phyloP scores from a whole-genome alignment of 2,329 filamentous ascomycete species.

The Colletotrichum sp. region DNA sequence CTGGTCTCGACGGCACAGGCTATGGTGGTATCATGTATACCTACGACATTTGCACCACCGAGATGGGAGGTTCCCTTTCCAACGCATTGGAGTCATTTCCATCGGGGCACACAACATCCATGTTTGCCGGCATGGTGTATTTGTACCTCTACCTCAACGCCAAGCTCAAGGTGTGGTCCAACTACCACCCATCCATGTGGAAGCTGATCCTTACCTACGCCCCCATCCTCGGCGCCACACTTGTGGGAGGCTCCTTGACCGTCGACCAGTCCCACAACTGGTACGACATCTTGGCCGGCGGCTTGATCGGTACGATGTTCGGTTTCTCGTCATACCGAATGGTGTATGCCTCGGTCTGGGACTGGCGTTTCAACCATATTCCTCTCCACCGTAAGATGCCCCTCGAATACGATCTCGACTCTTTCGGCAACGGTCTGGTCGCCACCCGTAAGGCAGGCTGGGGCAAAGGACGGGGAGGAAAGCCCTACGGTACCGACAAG shows the following conservation, averaged over 20 bases:
- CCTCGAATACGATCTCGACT: slow-evolving; percentile 52
- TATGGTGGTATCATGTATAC: slow-evolving; percentile 71
- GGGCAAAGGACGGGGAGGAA: slow-evolving; percentile 41
- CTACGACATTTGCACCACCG: slow-evolving; percentile 71
- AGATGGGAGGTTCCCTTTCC: slow-evolving; percentile 67
- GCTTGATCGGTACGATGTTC: slow-evolving; percentile 67
- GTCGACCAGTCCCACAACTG: slow-evolving; percentile 79
- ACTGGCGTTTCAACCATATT: slow-evolving; percentile 70
- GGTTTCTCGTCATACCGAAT: slow-evolving; percentile 71
- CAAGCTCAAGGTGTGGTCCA: slow-evolving; percentile 76
- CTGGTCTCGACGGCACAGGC: slow-evolving; percentile 54
- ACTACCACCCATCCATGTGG: slow-evolving; percentile 79
- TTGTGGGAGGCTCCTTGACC: slow-evolving; percentile 73
- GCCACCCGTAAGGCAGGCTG: slow-evolving; percentile 66
- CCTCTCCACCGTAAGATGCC: slow-evolving; percentile 66
- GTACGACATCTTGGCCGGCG: slow-evolving; percentile 74
- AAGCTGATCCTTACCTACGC: slow-evolving; percentile 70
- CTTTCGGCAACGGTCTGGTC: slow-evolving; percentile 56
- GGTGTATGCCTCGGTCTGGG: slow-evolving; percentile 71
- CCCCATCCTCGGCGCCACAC: slow-evolving; percentile 68
- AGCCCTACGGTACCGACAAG: background rate
- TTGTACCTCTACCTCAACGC: slow-evolving; percentile 78
- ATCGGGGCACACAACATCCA: slow-evolving; percentile 75
- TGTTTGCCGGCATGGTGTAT: slow-evolving; percentile 75
- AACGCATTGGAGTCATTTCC: slow-evolving; percentile 76